A percentile compares a stretch with the other conserved stretches of the same genome.
These are phyloP conservation scores for Dendrobium catenatum DNA, from an alignment of 106 monocot genomes.

Conservation along the genomic window DNA sequence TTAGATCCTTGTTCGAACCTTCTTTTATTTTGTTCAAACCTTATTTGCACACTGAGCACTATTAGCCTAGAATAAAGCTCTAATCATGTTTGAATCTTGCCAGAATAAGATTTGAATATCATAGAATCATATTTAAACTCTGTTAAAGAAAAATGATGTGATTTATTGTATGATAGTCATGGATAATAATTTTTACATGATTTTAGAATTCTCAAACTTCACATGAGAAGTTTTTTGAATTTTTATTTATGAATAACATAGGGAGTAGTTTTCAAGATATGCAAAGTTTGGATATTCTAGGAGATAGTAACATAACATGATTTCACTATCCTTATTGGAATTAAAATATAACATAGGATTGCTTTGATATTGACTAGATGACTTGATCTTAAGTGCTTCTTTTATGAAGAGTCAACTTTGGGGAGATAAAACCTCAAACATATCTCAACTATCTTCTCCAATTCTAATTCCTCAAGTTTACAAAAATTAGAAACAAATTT, in stretches of 20 bases:
- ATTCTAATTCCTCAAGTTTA: neutral
- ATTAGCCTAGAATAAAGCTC: too few relatives aligned
- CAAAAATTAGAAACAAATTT: neutral
- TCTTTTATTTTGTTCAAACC: too few relatives aligned
- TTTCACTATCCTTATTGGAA: neutral
- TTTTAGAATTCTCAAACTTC: too few relatives aligned
- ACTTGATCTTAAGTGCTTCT: neutral
- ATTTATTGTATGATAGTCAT: too few relatives aligned
- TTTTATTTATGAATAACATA: neutral
- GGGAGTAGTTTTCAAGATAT: neutral
- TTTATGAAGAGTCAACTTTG: neutral
- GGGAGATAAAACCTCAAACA: neutral
- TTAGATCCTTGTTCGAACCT: too few relatives aligned
- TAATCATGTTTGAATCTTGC: too few relatives aligned
- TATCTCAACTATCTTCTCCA: neutral
- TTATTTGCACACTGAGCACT: too few relatives aligned
- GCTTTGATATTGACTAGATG: neutral
- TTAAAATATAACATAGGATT: neutral
- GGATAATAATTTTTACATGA: too few relatives aligned
- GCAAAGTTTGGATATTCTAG: neutral
- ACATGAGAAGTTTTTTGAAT: too few relatives aligned
- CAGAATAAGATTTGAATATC: too few relatives aligned
- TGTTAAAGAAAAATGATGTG: too few relatives aligned
- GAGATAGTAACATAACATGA: neutral
- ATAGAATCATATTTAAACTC: too few relatives aligned